Evolutionary conservation across 1,139 yeast genomes (phyloP), one percentile per base, ranked within the genome.

Genomic region (Williopsis jadinii): DNA sequence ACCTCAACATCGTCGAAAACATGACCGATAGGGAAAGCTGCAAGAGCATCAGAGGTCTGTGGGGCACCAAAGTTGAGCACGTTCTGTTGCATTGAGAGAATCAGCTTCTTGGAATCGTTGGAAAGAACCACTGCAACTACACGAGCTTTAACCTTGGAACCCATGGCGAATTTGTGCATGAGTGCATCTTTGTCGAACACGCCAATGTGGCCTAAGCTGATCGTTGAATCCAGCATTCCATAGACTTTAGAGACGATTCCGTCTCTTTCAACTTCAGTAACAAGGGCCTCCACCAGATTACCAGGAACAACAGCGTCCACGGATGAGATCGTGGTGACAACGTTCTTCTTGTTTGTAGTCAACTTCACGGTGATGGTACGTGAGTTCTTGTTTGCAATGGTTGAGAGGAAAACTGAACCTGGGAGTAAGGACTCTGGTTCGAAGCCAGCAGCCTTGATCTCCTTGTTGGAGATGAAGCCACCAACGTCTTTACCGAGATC

Each of bases 231-330:
- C 19, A 84, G 75, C 46, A 84, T 65, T 44, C 96, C 97, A 52
- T 80, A 80, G 1, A 80, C 79, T 55, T 79, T 83, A 37, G 74
- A 67, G 15, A 59, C 43, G n/a, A 80, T 60, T 48, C 97, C 97
- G 33, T 73, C 64, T n/a, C 67, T 60, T 30, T 73, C 61, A 9
- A 80, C 73, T 13, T 77, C 79, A 28, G 82, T 70, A 30, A 90
- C 75, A 32, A 82, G 64, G 6, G 90, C 85, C 48, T 85, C 87
- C 5, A 90, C 87, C 14, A 82, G 58, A 48, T 80, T 74, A 53
- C 98, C 98, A 2, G 98, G 95, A 35, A 84, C 74, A 31, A 90
- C 72, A 3, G 95, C 76, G 51, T 85, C 95, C 24, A 86, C 67
- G 5, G 92, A 77, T 1, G 85, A 69, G 30, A 85, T 77, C 5